Conservation (phyloP, 208 protist species). For the Leishmania tropica region DNA sequence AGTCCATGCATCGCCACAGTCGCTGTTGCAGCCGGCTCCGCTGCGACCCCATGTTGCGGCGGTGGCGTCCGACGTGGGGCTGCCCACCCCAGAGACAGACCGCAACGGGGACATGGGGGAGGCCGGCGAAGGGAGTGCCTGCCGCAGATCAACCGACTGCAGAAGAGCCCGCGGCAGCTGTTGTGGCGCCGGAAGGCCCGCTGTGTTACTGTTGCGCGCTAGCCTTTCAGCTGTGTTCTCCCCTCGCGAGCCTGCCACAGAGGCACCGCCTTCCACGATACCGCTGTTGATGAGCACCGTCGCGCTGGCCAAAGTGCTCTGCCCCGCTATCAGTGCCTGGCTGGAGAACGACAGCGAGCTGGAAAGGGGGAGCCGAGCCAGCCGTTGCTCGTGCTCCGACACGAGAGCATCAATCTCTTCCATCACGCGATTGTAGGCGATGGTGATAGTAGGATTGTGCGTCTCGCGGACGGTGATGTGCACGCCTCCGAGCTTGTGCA, state of each 20-base stretch:
- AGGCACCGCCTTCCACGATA: background rate
- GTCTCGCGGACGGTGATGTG: conserved; percentile 44
- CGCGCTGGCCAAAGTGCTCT: conserved; percentile 6
- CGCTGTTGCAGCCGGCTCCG: background rate
- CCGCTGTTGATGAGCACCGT: background rate
- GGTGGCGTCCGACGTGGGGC: conserved; percentile 12
- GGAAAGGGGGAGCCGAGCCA: conserved; percentile 8
- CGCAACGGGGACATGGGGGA: conserved; percentile 20
- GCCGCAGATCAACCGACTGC: background rate
- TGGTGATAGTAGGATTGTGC: conserved; percentile 39
- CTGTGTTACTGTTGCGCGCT: background rate
- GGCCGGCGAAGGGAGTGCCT: background rate
- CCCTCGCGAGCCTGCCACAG: background rate
- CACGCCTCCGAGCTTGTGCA: conserved; percentile 42
- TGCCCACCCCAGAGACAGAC: conserved; percentile 15
- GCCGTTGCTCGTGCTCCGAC: conserved; percentile 19
- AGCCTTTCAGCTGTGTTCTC: conserved; percentile 4
- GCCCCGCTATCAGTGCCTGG: background rate
- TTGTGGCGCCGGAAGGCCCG: background rate
- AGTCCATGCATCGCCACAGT: conserved; percentile 1
- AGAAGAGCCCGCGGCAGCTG: background rate
- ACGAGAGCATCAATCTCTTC: conserved; percentile 32
- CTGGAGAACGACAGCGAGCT: background rate
- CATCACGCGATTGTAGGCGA: conserved; percentile 34
- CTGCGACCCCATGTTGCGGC: conserved; percentile 6